Evolutionary conservation across 805 yeast genomes (phyloP).

Genomic region (Kuraishia floccosa): DNA sequence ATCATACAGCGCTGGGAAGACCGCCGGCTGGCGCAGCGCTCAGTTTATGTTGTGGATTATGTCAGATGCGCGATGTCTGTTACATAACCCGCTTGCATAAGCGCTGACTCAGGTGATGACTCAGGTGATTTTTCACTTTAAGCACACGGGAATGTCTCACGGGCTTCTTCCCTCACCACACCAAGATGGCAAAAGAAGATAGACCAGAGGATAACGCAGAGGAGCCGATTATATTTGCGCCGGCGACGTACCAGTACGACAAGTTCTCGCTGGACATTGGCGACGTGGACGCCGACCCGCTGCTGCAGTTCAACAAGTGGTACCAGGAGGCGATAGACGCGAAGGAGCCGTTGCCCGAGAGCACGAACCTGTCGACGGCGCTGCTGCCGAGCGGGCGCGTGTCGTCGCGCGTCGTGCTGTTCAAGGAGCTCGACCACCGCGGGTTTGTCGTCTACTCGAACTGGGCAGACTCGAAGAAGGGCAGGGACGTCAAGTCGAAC

Average conservation of each 20-base stretch:
- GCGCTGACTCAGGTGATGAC: too few relatives aligned
- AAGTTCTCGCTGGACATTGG: slow-evolving; percentile 45
- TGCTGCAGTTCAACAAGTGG: slow-evolving; percentile 76
- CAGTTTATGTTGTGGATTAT: too few relatives aligned
- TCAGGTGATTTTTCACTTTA: too few relatives aligned
- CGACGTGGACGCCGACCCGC: slow-evolving; percentile 50
- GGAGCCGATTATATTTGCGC: slow-evolving; percentile 39
- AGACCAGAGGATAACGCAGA: not conserved
- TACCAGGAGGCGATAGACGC: slow-evolving; percentile 59
- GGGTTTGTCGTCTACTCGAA: slow-evolving; percentile 89
- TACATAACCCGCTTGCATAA: too few relatives aligned
- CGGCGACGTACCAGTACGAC: slow-evolving; percentile 80
- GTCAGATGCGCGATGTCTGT: too few relatives aligned
- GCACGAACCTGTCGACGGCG: slow-evolving; percentile 82
- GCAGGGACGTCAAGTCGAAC: slow-evolving; percentile 57
- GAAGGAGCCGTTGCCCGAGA: slow-evolving; percentile 63
- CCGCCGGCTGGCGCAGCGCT: too few relatives aligned
- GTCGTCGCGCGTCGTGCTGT: slow-evolving; percentile 70
- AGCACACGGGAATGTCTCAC: too few relatives aligned
- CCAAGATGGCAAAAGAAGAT: not conserved
- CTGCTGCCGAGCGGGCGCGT: slow-evolving; percentile 84
- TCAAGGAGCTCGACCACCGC: slow-evolving; percentile 78
- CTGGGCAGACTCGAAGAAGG: slow-evolving; percentile 82
- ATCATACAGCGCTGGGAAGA: too few relatives aligned
- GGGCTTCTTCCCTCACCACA: too few relatives aligned